Conservation (phyloP, 768 basidiomycete species). For the Tricholoma furcatifolium region DNA sequence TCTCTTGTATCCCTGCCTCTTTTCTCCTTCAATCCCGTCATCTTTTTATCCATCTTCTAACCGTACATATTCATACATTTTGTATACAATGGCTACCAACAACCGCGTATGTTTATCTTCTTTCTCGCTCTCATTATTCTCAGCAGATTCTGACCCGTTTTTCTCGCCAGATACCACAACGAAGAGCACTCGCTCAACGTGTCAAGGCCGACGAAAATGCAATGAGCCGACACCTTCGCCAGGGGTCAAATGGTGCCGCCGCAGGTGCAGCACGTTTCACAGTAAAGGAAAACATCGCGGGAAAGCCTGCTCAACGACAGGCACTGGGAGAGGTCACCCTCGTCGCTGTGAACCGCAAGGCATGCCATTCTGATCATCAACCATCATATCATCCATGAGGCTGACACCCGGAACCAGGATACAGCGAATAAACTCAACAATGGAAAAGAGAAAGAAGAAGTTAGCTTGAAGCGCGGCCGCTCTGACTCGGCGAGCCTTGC, state of each 20-base stretch:
- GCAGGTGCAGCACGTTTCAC: constrained; percentile 51
- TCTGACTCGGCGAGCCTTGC: constrained; percentile 62
- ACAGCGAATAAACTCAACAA: constrained; percentile 41
- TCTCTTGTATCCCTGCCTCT: constrained; percentile 20
- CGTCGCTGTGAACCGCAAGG: constrained; percentile 76
- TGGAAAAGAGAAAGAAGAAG: constrained; percentile 71
- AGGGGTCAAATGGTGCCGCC: constrained; percentile 48
- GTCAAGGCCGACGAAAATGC: constrained; percentile 80
- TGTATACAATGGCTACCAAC: constrained; percentile 56
- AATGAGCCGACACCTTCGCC: constrained; percentile 62
- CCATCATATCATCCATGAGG: neutral
- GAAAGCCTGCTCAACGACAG: constrained; percentile 63
- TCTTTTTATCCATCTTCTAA: constrained; percentile 22
- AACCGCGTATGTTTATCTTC: constrained; percentile 47
- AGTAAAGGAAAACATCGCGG: constrained; percentile 41
- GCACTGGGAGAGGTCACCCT: constrained; percentile 83
- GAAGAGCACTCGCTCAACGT: constrained; percentile 66
- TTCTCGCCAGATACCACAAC: constrained; percentile 56
- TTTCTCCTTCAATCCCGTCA: constrained; percentile 26
- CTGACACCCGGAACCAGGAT: constrained; percentile 38
- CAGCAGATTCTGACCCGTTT: constrained; percentile 9
- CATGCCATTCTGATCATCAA: constrained; percentile 24
- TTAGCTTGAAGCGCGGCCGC: constrained; percentile 61
- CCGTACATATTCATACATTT: constrained; percentile 20
- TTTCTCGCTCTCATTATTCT: constrained; percentile 11